Conservation (phyloP, 805 yeast species). For the Candida suzukii region DNA sequence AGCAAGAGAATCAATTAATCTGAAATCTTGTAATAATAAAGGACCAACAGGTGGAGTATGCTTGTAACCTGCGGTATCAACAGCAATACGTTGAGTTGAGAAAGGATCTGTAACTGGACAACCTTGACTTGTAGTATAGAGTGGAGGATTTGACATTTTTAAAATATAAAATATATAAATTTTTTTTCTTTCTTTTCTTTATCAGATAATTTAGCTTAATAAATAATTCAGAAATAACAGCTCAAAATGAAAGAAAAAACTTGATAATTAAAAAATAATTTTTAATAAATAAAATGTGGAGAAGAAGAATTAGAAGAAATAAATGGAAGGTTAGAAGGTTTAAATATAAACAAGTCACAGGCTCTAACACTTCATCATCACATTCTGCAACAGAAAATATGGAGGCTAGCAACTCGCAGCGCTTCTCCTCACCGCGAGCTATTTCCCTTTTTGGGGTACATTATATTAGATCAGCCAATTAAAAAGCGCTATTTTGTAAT, state of each 20-base stretch:
- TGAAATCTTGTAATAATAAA: constrained; percentile 72
- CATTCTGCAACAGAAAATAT: not conserved
- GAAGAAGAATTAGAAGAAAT: not conserved
- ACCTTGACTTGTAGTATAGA: constrained; percentile 67
- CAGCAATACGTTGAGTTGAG: constrained; percentile 68
- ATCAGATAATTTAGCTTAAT: no score
- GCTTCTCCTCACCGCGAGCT: constrained; percentile 1
- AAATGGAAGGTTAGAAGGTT: no score
- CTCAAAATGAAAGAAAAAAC: not conserved
- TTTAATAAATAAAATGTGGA: no score
- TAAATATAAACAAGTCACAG: no score
- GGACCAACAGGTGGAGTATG: constrained; percentile 50
- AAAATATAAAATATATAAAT: no score
- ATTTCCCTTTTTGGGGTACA: constrained; percentile 1
- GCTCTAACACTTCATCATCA: no score
- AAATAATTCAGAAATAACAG: no score
- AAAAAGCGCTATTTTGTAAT: not conserved
- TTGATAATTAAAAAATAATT: no score
- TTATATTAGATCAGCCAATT: no score
- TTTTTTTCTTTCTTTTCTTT: no score
- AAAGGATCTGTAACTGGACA: constrained; percentile 71
- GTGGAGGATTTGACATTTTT: constrained; percentile 38
- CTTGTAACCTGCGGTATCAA: constrained; percentile 29
- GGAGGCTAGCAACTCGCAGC: no score
- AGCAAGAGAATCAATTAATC: constrained; percentile 71